These are phyloP conservation scores for Fusarium poae DNA, from an alignment of 2,329 filamentous ascomycete genomes.

Conservation along the genomic window DNA sequence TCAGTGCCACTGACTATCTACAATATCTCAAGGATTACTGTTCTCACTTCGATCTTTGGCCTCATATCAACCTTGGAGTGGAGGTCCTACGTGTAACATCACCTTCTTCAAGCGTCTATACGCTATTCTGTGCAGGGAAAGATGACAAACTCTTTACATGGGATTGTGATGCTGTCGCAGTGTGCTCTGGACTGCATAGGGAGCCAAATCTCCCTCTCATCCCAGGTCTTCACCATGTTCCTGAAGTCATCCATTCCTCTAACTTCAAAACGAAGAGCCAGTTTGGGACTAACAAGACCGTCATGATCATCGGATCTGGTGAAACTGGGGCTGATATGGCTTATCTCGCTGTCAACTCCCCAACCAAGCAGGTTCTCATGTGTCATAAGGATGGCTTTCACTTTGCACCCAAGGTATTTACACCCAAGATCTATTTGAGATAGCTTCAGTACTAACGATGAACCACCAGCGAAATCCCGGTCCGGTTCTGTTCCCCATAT, in stretches of 20 bases:
- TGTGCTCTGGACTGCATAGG: slow-evolving; percentile 23
- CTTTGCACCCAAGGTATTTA: slow-evolving; percentile 7
- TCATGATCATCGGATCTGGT: background rate
- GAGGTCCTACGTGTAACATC: background rate
- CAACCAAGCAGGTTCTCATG: background rate
- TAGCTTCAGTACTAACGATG: fast-evolving
- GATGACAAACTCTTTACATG: background rate
- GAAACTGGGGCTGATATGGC: slow-evolving; percentile 6
- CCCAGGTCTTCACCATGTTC: slow-evolving; percentile 7
- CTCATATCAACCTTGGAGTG: background rate
- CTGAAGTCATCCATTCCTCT: slow-evolving; percentile 52
- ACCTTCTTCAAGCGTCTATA: background rate
- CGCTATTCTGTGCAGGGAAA: fast-evolving
- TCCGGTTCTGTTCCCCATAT: background rate
- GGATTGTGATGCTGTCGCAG: slow-evolving; percentile 16
- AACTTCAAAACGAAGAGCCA: background rate
- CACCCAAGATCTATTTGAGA: fast-evolving
- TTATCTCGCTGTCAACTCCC: background rate
- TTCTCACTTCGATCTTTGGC: background rate
- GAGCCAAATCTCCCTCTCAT: slow-evolving; percentile 18
- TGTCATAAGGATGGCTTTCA: slow-evolving; percentile 12
- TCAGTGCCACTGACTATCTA: background rate
- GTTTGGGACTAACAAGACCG: background rate
- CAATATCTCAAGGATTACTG: slow-evolving; percentile 5
- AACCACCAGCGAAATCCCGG: background rate